Conservation (phyloP, 805 yeast genomes). For the Hanseniaspora clermontiae region DNA sequence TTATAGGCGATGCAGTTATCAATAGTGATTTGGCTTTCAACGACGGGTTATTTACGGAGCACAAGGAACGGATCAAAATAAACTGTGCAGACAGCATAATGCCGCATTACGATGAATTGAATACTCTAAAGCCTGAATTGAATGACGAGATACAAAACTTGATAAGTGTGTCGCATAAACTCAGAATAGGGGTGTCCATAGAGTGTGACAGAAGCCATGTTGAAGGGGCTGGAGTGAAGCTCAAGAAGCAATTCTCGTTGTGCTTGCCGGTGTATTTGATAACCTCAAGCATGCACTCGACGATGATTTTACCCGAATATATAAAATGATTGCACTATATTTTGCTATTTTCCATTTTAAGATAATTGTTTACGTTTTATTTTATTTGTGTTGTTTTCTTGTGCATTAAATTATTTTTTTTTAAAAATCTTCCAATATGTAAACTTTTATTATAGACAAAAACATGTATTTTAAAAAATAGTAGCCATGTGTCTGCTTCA, state of each 20-base stretch:
- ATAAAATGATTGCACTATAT: neutral
- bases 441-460: too few relatives aligned
- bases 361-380: too few relatives aligned
- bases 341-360: neutral
- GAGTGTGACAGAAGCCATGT: neutral
- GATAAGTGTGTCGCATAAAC: neutral
- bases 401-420: neutral
- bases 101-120: slow-evolving; percentile 11
- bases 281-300: neutral
- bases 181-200: neutral
- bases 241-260: slow-evolving; percentile 11
- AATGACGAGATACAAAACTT: neutral
- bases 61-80: neutral
- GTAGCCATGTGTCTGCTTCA: too few relatives aligned
- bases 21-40: slow-evolving; percentile 1
- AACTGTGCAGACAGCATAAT: neutral
- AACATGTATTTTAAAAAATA: too few relatives aligned
- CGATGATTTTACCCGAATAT: slow-evolving; percentile 8
- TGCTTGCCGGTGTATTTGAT: slow-evolving; percentile 2
- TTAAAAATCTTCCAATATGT: too few relatives aligned
- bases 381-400: neutral
- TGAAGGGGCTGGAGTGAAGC: neutral
- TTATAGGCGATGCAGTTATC: neutral
- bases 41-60: neutral
- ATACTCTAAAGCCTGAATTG: neutral